phyloP scores from a whole-genome alignment of 2,329 filamentous ascomycete genomes.

The Fusarium sp. region DNA sequence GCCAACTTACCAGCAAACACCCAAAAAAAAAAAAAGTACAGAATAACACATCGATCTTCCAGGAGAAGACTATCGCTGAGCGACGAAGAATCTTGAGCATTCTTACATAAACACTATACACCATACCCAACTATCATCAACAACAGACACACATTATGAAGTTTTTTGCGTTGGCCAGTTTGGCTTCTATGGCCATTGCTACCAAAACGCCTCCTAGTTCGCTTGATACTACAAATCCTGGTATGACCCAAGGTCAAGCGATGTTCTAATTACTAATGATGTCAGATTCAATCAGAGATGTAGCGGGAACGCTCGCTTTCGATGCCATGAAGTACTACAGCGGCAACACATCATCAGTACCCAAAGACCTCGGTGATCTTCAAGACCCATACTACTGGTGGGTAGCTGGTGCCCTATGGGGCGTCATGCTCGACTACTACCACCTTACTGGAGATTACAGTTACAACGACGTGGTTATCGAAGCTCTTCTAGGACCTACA shows the following conservation, averaged over 20 bases:
- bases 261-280: conserved; percentile 14
- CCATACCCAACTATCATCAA: neutral
- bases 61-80: conserved; percentile 24
- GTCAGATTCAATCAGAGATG: conserved; percentile 71
- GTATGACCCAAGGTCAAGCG: conserved; percentile 19
- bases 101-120: neutral
- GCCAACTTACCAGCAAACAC: neutral
- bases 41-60: conserved; percentile 5
- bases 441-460: conserved; percentile 72
- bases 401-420: conserved; percentile 74
- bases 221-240: conserved; percentile 35
- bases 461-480: conserved; percentile 70
- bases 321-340: conserved; percentile 74
- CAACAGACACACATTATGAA: conserved; percentile 28
- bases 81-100: conserved; percentile 7
- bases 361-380: conserved; percentile 70
- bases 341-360: conserved; percentile 68
- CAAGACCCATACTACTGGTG: conserved; percentile 77
- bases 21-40: no score
- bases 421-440: conserved; percentile 77
- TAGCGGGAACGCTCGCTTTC: conserved; percentile 70
- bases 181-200: conserved; percentile 32
- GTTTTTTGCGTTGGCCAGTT: conserved; percentile 25
- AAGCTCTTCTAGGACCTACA: conserved; percentile 67
- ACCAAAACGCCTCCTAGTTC: conserved; percentile 35